A percentile compares a stretch with the other conserved stretches of the same genome.
Conservation (phyloP, 1,284 basidiomycete genomes). For the Schizophyllum amplum region DNA sequence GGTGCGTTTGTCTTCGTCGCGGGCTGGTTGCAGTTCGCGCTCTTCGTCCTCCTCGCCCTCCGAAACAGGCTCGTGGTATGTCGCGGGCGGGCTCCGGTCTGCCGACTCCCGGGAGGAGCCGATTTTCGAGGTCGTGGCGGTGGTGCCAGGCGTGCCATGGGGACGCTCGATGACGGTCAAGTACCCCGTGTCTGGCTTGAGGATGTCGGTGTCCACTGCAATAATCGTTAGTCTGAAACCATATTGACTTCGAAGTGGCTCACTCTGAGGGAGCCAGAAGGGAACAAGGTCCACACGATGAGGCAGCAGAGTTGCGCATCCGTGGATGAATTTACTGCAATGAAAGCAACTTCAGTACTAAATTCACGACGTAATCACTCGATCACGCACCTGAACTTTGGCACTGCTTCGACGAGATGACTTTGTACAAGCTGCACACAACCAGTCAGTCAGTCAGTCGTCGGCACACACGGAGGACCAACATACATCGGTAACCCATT, state of each 20-base stretch:
- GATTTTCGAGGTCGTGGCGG: conserved; percentile 2
- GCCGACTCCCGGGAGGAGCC: conserved; percentile 21
- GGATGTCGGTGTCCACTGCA: conserved; percentile 87
- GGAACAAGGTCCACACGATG: conserved; percentile 96
- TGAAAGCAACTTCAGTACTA: background rate
- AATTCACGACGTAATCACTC: background rate
- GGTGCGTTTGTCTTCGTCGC: conserved; percentile 73
- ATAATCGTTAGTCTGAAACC: conserved; percentile 6
- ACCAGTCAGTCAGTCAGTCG: no score
- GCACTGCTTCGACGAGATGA: conserved; percentile 90
- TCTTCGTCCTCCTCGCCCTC: conserved; percentile 87
- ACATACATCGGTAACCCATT: conserved; percentile 64
- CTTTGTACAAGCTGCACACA: conserved; percentile 80
- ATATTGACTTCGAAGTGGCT: conserved; percentile 19
- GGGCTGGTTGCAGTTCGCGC: conserved; percentile 58
- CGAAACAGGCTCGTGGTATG: conserved; percentile 80
- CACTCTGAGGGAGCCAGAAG: conserved; percentile 97
- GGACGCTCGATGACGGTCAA: conserved; percentile 71
- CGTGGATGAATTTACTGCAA: conserved; percentile 92
- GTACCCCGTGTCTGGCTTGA: conserved; percentile 78
- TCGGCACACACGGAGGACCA: no score
- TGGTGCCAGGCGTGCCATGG: conserved; percentile 33
- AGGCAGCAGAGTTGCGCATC: conserved; percentile 89
- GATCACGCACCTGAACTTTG: conserved; percentile 71
- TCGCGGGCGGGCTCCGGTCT: conserved; percentile 16